These are phyloP conservation scores for Penicillium sp. DNA, from an alignment of 2,329 filamentous ascomycete genomes.

Conservation along the genomic window DNA sequence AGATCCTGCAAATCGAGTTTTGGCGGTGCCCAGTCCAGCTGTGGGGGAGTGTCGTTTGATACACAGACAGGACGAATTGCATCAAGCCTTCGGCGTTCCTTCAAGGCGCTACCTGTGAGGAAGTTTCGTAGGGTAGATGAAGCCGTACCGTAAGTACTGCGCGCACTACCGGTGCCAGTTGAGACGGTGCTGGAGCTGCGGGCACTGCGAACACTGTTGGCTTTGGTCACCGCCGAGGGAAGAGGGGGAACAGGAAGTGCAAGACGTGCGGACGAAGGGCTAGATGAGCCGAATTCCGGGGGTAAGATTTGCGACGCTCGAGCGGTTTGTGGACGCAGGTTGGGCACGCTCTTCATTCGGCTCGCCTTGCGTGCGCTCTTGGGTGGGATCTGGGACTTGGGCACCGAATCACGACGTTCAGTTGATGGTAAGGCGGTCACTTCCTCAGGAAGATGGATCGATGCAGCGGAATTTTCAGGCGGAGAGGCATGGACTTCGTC, in stretches of 20 bases:
- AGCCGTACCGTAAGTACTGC: slow-evolving; percentile 40
- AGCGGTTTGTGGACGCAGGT: slow-evolving; percentile 32
- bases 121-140: slow-evolving; percentile 43
- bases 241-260: slow-evolving; percentile 39
- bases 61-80: slow-evolving; percentile 36
- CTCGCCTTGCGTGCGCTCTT: slow-evolving; percentile 4
- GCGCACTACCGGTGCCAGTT: slow-evolving; percentile 40
- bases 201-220: slow-evolving; percentile 42
- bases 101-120: slow-evolving; percentile 34
- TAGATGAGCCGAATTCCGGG: slow-evolving; percentile 28
- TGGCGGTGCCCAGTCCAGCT: slow-evolving; percentile 43
- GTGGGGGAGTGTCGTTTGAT: slow-evolving; percentile 37
- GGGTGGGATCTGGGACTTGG: slow-evolving; percentile 15
- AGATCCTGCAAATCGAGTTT: slow-evolving; percentile 39
- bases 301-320: slow-evolving; percentile 27
- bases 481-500: slow-evolving; percentile 30
- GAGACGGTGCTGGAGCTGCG: slow-evolving; percentile 43
- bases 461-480: slow-evolving; percentile 18
- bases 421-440: slow-evolving; percentile 4
- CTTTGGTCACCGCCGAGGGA: slow-evolving; percentile 29
- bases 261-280: slow-evolving; percentile 28
- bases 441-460: slow-evolving; percentile 19
- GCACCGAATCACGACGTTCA: slow-evolving; percentile 19
- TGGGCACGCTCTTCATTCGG: slow-evolving; percentile 24
- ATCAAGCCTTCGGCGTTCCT: slow-evolving; percentile 35